A percentile compares a stretch with the other conserved stretches of the same genome.
Conservation (phyloP, 768 basidiomycete species). For the Obba rivulosa region DNA sequence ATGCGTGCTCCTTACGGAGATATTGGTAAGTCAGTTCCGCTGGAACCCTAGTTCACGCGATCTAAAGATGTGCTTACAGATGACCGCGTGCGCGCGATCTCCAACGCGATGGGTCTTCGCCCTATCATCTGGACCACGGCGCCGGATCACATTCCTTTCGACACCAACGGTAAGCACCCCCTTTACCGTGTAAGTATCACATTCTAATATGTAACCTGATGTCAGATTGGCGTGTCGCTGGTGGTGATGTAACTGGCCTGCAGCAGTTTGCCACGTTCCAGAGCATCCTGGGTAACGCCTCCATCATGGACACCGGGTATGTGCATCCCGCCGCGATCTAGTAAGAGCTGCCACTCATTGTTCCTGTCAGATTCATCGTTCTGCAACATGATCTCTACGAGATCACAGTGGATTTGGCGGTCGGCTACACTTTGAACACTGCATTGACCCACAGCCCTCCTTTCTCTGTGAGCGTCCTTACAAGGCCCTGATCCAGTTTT, state of each 20-base stretch:
- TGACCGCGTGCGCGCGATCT: conserved; percentile 88
- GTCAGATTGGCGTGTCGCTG: conserved; percentile 91
- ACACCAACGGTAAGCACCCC: conserved; percentile 56
- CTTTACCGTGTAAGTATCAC: neutral
- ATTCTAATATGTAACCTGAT: conserved; percentile 8
- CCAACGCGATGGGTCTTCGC: conserved; percentile 84
- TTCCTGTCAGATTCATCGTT: conserved; percentile 67
- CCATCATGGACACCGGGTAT: conserved; percentile 54
- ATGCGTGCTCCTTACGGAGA: conserved; percentile 85
- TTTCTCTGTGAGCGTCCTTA: conserved; percentile 46
- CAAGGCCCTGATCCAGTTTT: neutral
- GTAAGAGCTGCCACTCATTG: conserved; percentile 17
- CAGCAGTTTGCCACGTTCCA: conserved; percentile 67
- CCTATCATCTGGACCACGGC: conserved; percentile 88
- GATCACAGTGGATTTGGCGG: conserved; percentile 85
- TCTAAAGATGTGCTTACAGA: conserved; percentile 37
- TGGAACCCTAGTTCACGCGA: neutral
- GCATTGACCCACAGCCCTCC: conserved; percentile 62
- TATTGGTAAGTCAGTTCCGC: conserved; percentile 40
- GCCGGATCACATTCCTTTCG: conserved; percentile 45
- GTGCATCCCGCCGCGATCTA: conserved; percentile 8
- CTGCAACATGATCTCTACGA: conserved; percentile 83
- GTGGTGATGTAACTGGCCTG: conserved; percentile 62
- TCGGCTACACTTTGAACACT: conserved; percentile 78
- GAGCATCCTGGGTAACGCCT: conserved; percentile 65